phyloP scores from a whole-genome alignment of 2,329 filamentous ascomycete species.

The Neoascochyta sp. region DNA sequence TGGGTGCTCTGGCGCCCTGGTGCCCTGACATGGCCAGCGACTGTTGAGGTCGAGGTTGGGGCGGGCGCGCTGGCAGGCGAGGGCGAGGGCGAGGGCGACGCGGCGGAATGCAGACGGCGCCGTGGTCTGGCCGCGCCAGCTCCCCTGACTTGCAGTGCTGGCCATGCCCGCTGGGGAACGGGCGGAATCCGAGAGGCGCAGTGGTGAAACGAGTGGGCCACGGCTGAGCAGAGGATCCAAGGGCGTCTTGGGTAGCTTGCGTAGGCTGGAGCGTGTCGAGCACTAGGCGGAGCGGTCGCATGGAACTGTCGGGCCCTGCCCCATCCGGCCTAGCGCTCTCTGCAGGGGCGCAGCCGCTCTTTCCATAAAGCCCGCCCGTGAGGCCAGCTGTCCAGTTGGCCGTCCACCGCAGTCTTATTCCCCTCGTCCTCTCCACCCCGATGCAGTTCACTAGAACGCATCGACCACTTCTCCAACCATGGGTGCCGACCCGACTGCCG shows the following conservation, averaged over 20 bases:
- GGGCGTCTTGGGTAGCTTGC: too few relatives aligned
- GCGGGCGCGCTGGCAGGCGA: conserved; percentile 4
- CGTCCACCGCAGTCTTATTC: conserved; percentile 28
- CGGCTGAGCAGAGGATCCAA: conserved; percentile 21
- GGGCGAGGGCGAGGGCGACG: conserved; percentile 5
- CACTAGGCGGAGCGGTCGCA: conserved; percentile 13
- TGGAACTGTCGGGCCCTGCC: conserved; percentile 6
- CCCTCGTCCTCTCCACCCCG: conserved; percentile 26
- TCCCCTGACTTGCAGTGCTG: conserved; percentile 15
- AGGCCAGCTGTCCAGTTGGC: conserved; percentile 27
- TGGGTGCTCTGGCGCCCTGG: too few relatives aligned
- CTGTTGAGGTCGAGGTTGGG: conserved; percentile 4
- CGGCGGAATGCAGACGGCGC: conserved; percentile 7
- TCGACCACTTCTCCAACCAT: conserved; percentile 22
- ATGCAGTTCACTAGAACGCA: conserved; percentile 30
- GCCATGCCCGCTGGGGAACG: conserved; percentile 12
- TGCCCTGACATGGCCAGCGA: conserved; percentile 1
- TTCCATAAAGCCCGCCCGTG: conserved; percentile 35
- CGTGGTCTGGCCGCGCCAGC: conserved; percentile 10
- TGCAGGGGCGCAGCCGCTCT: conserved; percentile 17
- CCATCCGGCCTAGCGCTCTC: conserved; percentile 11
- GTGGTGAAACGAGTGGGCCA: conserved; percentile 28
- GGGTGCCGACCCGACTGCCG: conserved; percentile 28
- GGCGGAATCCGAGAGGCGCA: conserved; percentile 14
- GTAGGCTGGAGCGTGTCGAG: conserved; percentile 5